phyloP scores from a whole-genome alignment of 2,329 filamentous ascomycete species.

The Penicillium sp. region DNA sequence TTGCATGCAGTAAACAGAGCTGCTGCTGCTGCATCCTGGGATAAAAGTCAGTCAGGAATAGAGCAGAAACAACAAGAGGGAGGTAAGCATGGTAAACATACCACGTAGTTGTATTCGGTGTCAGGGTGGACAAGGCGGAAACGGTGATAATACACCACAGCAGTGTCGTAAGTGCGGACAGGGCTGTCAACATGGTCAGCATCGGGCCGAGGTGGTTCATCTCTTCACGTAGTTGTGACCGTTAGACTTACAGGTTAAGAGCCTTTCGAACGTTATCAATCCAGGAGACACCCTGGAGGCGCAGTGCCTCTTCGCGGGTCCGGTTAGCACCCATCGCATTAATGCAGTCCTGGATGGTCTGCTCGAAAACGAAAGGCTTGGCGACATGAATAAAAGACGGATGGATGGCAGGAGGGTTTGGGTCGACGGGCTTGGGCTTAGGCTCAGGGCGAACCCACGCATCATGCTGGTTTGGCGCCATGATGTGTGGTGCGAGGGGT shows the following conservation, averaged over 20 bases:
- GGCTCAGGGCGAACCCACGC: constrained; percentile 16
- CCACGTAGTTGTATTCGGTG: constrained; percentile 75
- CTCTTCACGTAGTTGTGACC: too few species aligned
- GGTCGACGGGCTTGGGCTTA: constrained; percentile 17
- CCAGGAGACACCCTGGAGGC: constrained; percentile 83
- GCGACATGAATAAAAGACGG: constrained; percentile 66
- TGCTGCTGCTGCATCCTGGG: constrained; percentile 79
- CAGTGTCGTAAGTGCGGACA: constrained; percentile 87
- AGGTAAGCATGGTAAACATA: constrained; percentile 31
- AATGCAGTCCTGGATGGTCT: constrained; percentile 73
- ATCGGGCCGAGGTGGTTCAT: not conserved
- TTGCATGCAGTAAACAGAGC: constrained; percentile 93
- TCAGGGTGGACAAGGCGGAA: constrained; percentile 86
- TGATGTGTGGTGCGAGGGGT: constrained; percentile 8
- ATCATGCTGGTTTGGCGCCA: constrained; percentile 27
- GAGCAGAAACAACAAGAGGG: not conserved
- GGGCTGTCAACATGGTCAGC: constrained; percentile 57
- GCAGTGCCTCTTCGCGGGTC: constrained; percentile 75
- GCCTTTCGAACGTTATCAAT: constrained; percentile 81
- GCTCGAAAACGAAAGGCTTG: constrained; percentile 79
- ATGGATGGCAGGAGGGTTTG: constrained; percentile 53
- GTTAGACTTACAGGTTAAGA: constrained; percentile 69
- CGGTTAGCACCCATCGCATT: constrained; percentile 70
- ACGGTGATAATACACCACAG: constrained; percentile 89
- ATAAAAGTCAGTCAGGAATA: constrained; percentile 4